phyloP scores from a whole-genome alignment of 345 rosid species.

The Arabidopsis suecica region DNA sequence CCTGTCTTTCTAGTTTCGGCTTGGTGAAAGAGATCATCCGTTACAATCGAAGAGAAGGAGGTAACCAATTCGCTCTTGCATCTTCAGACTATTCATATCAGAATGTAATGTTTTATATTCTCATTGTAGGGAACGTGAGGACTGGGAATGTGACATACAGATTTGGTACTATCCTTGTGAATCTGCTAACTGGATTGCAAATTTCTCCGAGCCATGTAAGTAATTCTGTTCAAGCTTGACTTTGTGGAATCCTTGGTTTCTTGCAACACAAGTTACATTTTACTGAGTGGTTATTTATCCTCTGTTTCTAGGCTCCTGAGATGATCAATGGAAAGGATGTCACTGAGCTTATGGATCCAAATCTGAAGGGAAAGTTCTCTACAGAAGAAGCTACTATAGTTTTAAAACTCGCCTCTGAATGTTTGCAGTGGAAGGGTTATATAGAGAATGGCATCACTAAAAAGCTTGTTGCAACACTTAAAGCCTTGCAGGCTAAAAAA shows the following conservation, averaged over 20 bases:
- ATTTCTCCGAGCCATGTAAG: constrained; percentile 82
- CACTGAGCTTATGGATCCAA: constrained; percentile 75
- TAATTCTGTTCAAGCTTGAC: constrained; percentile 9
- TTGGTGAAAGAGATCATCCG: constrained; percentile 65
- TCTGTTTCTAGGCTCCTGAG: constrained; percentile 71
- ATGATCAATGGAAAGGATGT: constrained; percentile 79
- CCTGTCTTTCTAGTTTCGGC: constrained; percentile 90
- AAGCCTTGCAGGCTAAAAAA: constrained; percentile 35
- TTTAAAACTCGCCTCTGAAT: constrained; percentile 76
- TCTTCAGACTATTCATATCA: not conserved
- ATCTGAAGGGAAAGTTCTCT: constrained; percentile 75
- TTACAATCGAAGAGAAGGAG: constrained; percentile 51
- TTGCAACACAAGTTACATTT: not conserved
- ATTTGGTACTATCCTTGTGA: constrained; percentile 71
- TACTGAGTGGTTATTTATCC: not conserved
- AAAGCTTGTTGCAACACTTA: constrained; percentile 55
- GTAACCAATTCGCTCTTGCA: constrained; percentile 43
- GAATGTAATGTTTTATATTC: constrained; percentile 16
- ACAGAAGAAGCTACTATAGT: constrained; percentile 74
- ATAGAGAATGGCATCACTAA: not conserved
- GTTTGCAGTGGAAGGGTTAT: constrained; percentile 42
- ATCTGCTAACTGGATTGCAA: constrained; percentile 73
- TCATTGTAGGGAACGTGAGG: constrained; percentile 65
- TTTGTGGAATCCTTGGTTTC: not conserved
- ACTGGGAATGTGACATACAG: constrained; percentile 74